Evolutionary conservation across 768 basidiomycete genomes (phyloP).

Genomic region (Lactarius psammicola): DNA sequence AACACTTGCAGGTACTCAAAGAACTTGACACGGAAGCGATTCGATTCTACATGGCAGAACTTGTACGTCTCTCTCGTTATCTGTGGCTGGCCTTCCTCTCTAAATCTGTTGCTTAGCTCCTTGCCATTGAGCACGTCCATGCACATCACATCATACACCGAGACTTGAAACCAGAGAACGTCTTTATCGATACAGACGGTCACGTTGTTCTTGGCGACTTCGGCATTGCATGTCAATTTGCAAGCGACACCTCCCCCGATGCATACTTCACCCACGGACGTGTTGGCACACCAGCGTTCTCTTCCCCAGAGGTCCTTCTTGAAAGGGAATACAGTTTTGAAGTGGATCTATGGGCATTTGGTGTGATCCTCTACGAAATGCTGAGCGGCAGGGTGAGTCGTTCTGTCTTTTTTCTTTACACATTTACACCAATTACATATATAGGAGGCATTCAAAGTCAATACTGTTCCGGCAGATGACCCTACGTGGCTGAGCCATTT

Average conservation of each 20-base stretch:
- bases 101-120: slow-evolving; percentile 10
- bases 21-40: slow-evolving; percentile 11
- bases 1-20: neutral
- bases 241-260: slow-evolving; percentile 60
- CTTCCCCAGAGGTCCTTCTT: slow-evolving; percentile 22
- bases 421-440: neutral
- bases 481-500: slow-evolving; percentile 15
- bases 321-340: slow-evolving; percentile 20
- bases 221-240: slow-evolving; percentile 93
- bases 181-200: slow-evolving; percentile 84
- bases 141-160: slow-evolving; percentile 97
- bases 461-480: slow-evolving; percentile 7
- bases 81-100: too few relatives aligned
- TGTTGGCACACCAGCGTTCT: slow-evolving; percentile 25
- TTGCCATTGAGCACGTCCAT: slow-evolving; percentile 55
- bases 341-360: slow-evolving; percentile 26
- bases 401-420: neutral
- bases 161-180: slow-evolving; percentile 98
- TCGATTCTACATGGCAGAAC: slow-evolving; percentile 25
- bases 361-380: slow-evolving; percentile 26
- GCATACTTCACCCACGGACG: neutral
- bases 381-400: slow-evolving; percentile 18
- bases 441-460: slow-evolving; percentile 16
- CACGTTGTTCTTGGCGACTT: slow-evolving; percentile 93
- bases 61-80: slow-evolving; percentile 11